Conservation (phyloP, 164 flowering plant species). For the Chloranthus sessilifolius region DNA sequence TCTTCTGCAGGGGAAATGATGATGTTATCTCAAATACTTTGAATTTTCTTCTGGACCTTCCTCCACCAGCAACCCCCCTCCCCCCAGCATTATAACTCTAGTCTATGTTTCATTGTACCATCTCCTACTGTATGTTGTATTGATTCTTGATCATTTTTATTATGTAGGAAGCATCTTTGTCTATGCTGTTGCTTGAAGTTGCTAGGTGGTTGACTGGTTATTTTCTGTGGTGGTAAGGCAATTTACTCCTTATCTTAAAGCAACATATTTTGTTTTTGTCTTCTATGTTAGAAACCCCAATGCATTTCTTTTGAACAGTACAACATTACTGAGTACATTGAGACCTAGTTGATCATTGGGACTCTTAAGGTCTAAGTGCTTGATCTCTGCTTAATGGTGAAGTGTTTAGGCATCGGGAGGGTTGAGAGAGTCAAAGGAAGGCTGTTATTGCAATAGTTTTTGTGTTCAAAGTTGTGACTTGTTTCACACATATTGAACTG, state of each 20-base stretch:
- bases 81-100: not conserved
- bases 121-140: not conserved
- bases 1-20: not conserved
- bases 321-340: too few relatives aligned
- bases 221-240: constrained; percentile 32
- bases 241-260: not conserved
- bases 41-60: too few relatives aligned
- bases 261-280: not conserved
- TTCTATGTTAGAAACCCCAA: not conserved
- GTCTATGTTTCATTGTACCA: not conserved
- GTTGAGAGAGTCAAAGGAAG: too few relatives aligned
- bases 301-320: too few relatives aligned
- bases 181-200: constrained; percentile 57
- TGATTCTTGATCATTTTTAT: constrained; percentile 7
- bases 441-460: too few relatives aligned
- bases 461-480: too few relatives aligned
- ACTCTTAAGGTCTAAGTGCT: not conserved
- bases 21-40: too few relatives aligned
- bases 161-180: constrained; percentile 60
- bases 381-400: too few relatives aligned
- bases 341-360: too few relatives aligned
- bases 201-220: constrained; percentile 5
- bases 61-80: not conserved
- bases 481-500: too few relatives aligned
- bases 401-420: too few relatives aligned